phyloP scores from a whole-genome alignment of 1,139 yeast genomes.

The Blastobotrys indianensis region DNA sequence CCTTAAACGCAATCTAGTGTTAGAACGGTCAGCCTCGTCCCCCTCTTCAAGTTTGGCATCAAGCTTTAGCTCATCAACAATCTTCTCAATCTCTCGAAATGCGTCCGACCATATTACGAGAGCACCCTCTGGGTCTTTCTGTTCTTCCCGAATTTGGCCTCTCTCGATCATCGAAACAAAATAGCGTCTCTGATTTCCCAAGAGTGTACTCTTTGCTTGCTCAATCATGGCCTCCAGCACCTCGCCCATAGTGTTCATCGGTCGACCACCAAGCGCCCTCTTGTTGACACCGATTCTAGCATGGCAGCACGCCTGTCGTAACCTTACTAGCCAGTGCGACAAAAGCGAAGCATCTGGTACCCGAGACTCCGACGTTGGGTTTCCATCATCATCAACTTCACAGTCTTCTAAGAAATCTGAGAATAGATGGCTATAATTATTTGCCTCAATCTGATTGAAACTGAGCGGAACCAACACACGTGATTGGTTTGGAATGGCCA shows the following conservation, averaged over 20 bases:
- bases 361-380: constrained; percentile 33
- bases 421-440: constrained; percentile 63
- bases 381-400: constrained; percentile 53
- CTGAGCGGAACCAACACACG: constrained; percentile 64
- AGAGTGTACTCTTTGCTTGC: constrained; percentile 45
- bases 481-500: constrained; percentile 69
- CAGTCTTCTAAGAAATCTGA: constrained; percentile 58
- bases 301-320: constrained; percentile 80
- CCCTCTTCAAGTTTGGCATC: constrained; percentile 20
- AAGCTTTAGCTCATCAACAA: constrained; percentile 22
- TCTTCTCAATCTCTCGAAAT: constrained; percentile 37
- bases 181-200: constrained; percentile 45
- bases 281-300: constrained; percentile 57
- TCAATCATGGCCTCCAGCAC: constrained; percentile 60
- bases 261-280: constrained; percentile 26
- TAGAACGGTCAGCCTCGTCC: constrained; percentile 26
- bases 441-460: constrained; percentile 76
- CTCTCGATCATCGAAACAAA: constrained; percentile 42
- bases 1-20: constrained; percentile 13
- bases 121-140: constrained; percentile 47
- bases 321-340: constrained; percentile 52
- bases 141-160: constrained; percentile 61
- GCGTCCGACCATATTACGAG: constrained; percentile 40
- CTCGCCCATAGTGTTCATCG: constrained; percentile 50
- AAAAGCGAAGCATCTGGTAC: constrained; percentile 21